Percentiles rank a stretch among this genome's conserved stretches.
phyloP scores from a whole-genome alignment of 371 early-diverging fungal species.

The Basidiobolus meristosporus region DNA sequence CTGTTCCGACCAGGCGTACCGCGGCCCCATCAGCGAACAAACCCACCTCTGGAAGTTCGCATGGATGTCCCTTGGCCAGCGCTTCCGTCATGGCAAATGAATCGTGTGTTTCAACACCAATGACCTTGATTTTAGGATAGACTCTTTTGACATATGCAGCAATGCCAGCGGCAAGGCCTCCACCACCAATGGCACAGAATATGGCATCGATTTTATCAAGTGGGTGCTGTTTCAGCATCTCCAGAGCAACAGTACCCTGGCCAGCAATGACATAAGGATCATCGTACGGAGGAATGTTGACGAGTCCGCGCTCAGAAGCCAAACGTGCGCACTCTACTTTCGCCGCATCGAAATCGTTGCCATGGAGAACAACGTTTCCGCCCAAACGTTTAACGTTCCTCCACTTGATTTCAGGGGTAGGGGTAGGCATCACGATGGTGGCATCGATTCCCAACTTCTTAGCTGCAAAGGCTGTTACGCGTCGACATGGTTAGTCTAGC shows the following conservation, averaged over 20 bases:
- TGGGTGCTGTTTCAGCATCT: constrained; percentile 68
- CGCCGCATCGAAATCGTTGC: constrained; percentile 87
- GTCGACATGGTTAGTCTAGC: constrained; percentile 3
- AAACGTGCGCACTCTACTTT: constrained; percentile 65
- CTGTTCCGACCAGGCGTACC: constrained; percentile 75
- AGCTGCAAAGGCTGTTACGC: constrained; percentile 75
- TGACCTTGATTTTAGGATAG: constrained; percentile 60
- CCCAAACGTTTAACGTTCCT: constrained; percentile 81
- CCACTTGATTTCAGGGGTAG: constrained; percentile 60
- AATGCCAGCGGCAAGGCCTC: constrained; percentile 82
- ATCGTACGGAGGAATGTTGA: constrained; percentile 91
- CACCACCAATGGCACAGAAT: constrained; percentile 87
- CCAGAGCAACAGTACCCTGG: constrained; percentile 90
- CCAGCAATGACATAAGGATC: constrained; percentile 96
- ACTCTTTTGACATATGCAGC: constrained; percentile 79
- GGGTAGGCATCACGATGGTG: constrained; percentile 88
- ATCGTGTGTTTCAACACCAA: constrained; percentile 85
- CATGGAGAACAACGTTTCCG: constrained; percentile 67
- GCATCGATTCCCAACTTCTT: constrained; percentile 77
- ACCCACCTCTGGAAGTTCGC: constrained; percentile 60
- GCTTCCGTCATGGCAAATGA: constrained; percentile 78
- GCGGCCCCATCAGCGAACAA: constrained; percentile 95
- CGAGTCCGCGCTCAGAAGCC: constrained; percentile 38
- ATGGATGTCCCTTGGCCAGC: constrained; percentile 33
- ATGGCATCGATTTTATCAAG: constrained; percentile 56